Conservation (phyloP, 2,329 filamentous ascomycete species). For the Fusarium miscanthi region DNA sequence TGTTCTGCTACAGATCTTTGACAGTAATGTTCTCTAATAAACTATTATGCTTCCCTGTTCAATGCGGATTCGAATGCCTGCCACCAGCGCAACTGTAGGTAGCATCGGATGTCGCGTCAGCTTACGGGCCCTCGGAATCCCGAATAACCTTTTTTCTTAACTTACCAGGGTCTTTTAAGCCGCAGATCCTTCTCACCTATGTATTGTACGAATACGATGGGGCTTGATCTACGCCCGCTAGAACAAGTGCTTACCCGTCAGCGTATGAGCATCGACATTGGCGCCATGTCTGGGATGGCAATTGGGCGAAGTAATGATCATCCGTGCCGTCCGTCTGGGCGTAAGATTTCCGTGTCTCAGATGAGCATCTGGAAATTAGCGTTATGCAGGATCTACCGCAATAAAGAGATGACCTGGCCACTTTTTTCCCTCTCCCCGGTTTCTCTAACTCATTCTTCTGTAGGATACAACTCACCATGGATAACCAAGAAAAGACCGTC, state of each 20-base stretch:
- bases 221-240: neutral
- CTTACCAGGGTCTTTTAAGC: neutral
- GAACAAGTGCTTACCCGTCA: neutral
- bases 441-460: neutral
- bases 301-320: neutral
- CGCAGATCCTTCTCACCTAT: neutral
- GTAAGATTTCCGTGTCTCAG: neutral
- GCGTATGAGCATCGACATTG: neutral
- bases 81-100: too few species aligned
- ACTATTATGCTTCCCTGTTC: fast-evolving
- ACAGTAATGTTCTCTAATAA: fast-evolving
- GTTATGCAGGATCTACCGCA: neutral
- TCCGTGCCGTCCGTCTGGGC: neutral
- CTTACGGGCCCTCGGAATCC: neutral
- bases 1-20: too few species aligned
- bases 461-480: neutral
- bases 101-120: neutral
- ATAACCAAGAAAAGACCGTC: neutral
- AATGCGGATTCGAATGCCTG: fast-evolving
- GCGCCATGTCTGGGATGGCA: neutral
- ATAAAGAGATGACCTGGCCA: neutral
- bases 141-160: neutral
- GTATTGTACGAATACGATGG: neutral
- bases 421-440: neutral
- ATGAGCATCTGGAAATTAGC: neutral